Evolutionary conservation across 352 stramenopile genomes (phyloP).

Genomic region (Chrysophaeum taylorii): DNA sequence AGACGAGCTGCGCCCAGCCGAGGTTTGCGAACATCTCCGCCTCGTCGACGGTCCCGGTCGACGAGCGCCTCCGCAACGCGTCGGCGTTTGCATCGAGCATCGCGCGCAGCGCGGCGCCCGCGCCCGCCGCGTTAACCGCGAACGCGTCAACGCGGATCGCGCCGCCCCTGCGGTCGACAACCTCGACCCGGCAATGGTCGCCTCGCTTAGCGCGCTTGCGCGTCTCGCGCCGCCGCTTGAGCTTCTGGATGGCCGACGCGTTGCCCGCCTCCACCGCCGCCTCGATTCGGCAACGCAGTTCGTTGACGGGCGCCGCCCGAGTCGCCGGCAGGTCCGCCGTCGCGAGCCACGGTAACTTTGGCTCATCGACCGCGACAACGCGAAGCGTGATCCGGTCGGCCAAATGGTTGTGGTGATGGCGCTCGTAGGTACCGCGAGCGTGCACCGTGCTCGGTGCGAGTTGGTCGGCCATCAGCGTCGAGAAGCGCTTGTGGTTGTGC

Average conservation of each 20-base stretch:
- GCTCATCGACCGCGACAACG: not conserved
- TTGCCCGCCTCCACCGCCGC: not conserved
- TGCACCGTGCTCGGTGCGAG: too few relatives aligned
- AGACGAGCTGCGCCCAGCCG: not conserved
- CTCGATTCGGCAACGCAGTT: not conserved
- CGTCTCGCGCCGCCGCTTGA: not conserved
- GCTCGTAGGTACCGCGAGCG: too few relatives aligned
- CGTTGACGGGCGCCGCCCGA: not conserved
- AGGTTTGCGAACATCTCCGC: not conserved
- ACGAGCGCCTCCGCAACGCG: not conserved
- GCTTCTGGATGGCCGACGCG: not conserved
- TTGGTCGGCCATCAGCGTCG: too few relatives aligned
- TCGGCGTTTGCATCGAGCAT: not conserved
- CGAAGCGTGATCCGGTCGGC: not conserved
- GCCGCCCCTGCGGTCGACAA: not conserved
- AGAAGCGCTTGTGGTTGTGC: too few relatives aligned
- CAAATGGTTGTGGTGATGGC: too few relatives aligned
- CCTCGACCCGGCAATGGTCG: not conserved
- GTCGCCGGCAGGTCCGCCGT: not conserved
- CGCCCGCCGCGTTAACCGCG: constrained; percentile 2
- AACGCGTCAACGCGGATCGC: not conserved
- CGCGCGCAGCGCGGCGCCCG: not conserved
- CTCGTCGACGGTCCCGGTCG: not conserved
- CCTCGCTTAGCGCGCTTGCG: not conserved
- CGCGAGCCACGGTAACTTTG: not conserved